Conservation (phyloP, 805 yeast genomes). For the Wickerhamiella spandovensis region DNA sequence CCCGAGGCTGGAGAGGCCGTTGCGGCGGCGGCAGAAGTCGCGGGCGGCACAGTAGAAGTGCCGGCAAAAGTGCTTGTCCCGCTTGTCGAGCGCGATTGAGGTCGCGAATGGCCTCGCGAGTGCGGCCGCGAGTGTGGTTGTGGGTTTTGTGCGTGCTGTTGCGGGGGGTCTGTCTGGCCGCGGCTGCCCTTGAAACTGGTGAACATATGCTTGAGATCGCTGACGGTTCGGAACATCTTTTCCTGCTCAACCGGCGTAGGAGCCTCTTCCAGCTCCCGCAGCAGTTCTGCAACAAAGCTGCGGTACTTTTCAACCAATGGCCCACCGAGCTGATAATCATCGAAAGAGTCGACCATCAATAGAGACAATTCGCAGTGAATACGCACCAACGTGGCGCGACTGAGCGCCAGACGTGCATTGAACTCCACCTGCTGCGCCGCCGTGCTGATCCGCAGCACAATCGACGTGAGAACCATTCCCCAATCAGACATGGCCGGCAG, state of each 20-base stretch:
- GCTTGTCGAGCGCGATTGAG: neutral
- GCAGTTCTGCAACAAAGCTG: conserved; percentile 19
- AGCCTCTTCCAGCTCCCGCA: conserved; percentile 19
- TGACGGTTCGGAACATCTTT: conserved; percentile 22
- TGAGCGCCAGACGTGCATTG: conserved; percentile 20
- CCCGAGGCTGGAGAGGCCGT: neutral
- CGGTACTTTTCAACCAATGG: conserved; percentile 18
- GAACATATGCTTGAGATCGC: conserved; percentile 22
- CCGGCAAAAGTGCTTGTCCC: neutral
- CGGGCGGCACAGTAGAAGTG: neutral
- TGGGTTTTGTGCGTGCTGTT: too few relatives aligned
- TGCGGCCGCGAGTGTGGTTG: neutral
- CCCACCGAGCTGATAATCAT: conserved; percentile 4
- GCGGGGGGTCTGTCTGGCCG: neutral
- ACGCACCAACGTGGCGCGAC: conserved; percentile 20
- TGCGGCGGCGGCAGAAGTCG: neutral
- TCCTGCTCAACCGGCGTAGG: conserved; percentile 18
- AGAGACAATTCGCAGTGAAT: conserved; percentile 21
- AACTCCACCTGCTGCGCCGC: conserved; percentile 18
- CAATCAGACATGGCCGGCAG: conserved; percentile 18
- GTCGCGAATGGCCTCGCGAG: neutral
- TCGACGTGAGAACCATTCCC: conserved; percentile 19
- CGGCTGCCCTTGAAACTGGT: conserved; percentile 14
- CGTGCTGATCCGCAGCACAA: conserved; percentile 20
- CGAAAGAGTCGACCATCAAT: conserved; percentile 10